These are phyloP conservation scores for Dalbergia cochinchinensis DNA, from an alignment of 306 rosid genomes.

Conservation along the genomic window DNA sequence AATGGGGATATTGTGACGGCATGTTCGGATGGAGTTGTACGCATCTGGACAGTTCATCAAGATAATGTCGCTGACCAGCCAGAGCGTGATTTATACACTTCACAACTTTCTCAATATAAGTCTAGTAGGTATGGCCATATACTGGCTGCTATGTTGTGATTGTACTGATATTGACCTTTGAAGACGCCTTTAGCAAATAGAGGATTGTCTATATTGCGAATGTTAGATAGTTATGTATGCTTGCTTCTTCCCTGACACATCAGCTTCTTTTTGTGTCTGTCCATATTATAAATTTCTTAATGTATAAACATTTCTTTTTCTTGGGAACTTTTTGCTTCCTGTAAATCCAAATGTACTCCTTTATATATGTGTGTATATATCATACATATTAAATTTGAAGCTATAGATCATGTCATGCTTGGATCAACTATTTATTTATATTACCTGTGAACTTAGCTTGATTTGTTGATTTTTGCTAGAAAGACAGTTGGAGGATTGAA, in stretches of 20 bases:
- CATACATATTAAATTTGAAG: not conserved
- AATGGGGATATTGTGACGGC: constrained; percentile 96
- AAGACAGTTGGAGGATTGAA: constrained; percentile 95
- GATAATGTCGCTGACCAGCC: constrained; percentile 73
- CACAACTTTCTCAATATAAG: constrained; percentile 79
- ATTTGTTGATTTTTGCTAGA: constrained; percentile 58
- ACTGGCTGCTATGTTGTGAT: constrained; percentile 36
- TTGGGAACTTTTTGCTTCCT: constrained; percentile 17
- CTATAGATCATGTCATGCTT: not conserved
- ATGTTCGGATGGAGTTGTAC: constrained; percentile 90
- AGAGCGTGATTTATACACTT: constrained; percentile 74
- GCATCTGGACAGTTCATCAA: constrained; percentile 78
- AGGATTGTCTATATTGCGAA: constrained; percentile 17
- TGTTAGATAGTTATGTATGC: not conserved
- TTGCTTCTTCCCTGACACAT: constrained; percentile 7
- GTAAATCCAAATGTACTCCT: constrained; percentile 22
- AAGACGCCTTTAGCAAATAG: constrained; percentile 3
- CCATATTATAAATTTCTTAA: constrained; percentile 35
- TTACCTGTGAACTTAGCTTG: constrained; percentile 36
- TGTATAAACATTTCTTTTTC: constrained; percentile 28
- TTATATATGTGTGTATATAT: not conserved
- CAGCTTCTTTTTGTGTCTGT: constrained; percentile 37
- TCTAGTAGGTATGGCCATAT: constrained; percentile 69
- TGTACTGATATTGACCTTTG: constrained; percentile 16
- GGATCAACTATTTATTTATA: constrained; percentile 17